Evolutionary conservation across 306 rosid genomes (phyloP).

Genomic region (Cucumis melo): DNA sequence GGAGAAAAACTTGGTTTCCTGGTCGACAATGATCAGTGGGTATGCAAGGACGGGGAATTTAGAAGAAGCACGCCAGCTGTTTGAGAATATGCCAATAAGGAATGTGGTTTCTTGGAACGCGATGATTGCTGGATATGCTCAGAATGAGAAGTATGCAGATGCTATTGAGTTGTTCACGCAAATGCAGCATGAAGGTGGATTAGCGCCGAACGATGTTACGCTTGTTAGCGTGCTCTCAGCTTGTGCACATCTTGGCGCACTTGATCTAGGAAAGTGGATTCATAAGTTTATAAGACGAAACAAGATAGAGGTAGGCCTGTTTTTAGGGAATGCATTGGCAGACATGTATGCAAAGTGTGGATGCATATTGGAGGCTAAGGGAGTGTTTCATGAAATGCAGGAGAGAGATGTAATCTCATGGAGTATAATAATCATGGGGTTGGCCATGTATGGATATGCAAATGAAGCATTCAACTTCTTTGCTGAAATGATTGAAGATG

Average conservation of each 20-base stretch:
- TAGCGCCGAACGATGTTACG: slow-evolving; percentile 16
- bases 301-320: slow-evolving; percentile 11
- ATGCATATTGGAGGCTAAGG: slow-evolving; percentile 18
- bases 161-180: slow-evolving; percentile 20
- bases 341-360: slow-evolving; percentile 33
- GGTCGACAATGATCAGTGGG: slow-evolving; percentile 29
- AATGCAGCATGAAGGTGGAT: slow-evolving; percentile 15
- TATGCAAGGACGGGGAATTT: slow-evolving; percentile 18
- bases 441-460: slow-evolving; percentile 29
- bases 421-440: slow-evolving; percentile 26
- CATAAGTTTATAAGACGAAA: slow-evolving; percentile 14
- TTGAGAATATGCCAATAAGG: slow-evolving; percentile 19
- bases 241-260: slow-evolving; percentile 30
- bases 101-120: slow-evolving; percentile 28
- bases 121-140: slow-evolving; percentile 21
- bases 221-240: slow-evolving; percentile 24
- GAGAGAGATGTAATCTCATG: slow-evolving; percentile 29
- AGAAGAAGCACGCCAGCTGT: slow-evolving; percentile 13
- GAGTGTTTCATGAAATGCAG: slow-evolving; percentile 13
- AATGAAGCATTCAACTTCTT: slow-evolving; percentile 19
- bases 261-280: slow-evolving; percentile 30
- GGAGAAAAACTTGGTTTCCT: slow-evolving; percentile 20
- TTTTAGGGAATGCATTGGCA: slow-evolving; percentile 24
- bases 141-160: slow-evolving; percentile 23
- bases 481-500: slow-evolving; percentile 13